These are phyloP conservation scores for Zasmidium citrigriseum DNA, from an alignment of 2,329 filamentous ascomycete genomes.

Conservation along the genomic window DNA sequence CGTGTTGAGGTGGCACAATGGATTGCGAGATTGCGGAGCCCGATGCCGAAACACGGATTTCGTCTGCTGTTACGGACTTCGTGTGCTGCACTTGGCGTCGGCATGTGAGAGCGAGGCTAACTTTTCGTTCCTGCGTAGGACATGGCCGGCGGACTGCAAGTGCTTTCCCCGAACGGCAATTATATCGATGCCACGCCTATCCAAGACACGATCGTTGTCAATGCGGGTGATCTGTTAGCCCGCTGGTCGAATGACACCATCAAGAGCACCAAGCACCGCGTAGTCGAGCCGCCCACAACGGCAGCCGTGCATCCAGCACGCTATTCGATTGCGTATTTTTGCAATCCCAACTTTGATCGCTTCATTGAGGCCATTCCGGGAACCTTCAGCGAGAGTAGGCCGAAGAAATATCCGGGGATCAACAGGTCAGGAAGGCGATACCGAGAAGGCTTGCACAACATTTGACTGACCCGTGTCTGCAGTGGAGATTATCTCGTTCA, in stretches of 20 bases:
- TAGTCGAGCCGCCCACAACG: conserved; percentile 73
- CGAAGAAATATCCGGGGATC: conserved; percentile 78
- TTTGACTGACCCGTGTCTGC: conserved; percentile 6
- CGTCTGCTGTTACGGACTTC: not conserved
- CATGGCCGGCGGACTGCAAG: conserved; percentile 58
- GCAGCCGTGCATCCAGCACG: conserved; percentile 66
- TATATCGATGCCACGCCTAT: conserved; percentile 87
- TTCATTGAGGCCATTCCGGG: conserved; percentile 80
- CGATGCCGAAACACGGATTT: not conserved
- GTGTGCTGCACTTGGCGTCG: conserved; percentile 24
- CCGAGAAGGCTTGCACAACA: not conserved
- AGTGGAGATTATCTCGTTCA: conserved; percentile 79
- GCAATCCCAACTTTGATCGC: conserved; percentile 78
- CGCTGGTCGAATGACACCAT: conserved; percentile 84
- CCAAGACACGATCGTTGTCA: conserved; percentile 78
- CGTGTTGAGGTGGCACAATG: not conserved
- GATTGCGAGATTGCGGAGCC: not conserved
- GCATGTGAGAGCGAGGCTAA: conserved; percentile 36
- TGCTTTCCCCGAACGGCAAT: conserved; percentile 67
- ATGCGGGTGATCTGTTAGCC: conserved; percentile 82
- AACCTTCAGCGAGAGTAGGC: conserved; percentile 64
- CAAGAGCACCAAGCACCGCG: conserved; percentile 85
- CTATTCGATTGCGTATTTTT: conserved; percentile 82
- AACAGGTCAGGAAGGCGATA: conserved; percentile 44
- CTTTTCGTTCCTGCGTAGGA: conserved; percentile 42